These are phyloP conservation scores for Cucumis melo DNA, from an alignment of 306 rosid species.

Conservation along the genomic window DNA sequence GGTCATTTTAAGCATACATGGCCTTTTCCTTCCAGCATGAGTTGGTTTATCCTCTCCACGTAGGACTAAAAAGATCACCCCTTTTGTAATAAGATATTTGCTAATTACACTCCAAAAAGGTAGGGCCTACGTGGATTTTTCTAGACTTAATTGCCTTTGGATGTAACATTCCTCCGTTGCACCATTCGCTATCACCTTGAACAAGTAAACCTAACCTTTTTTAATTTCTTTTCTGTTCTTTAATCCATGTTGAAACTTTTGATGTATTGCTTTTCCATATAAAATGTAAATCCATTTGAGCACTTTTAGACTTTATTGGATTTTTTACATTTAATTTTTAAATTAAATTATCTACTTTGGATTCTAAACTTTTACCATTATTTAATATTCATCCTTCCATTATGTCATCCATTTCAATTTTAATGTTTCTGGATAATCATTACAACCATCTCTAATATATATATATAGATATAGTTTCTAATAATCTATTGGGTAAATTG, in stretches of 20 bases:
- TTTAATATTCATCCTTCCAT: no score
- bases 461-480: no score
- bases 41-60: slow-evolving; percentile 10
- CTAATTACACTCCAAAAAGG: neutral
- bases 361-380: neutral
- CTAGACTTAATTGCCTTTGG: neutral
- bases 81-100: neutral
- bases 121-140: slow-evolving; percentile 1
- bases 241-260: neutral
- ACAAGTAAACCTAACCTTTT: neutral
- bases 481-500: no score
- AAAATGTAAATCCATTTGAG: neutral
- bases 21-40: neutral
- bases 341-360: no score
- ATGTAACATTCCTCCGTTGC: neutral
- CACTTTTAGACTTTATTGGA: neutral
- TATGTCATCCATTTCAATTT: no score
- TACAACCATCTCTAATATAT: no score
- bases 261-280: neutral
- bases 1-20: slow-evolving; percentile 4
- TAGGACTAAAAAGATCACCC: neutral
- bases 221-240: neutral
- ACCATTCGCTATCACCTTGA: neutral
- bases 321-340: no score
- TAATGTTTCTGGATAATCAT: no score